Evolutionary conservation across 202 grass and related monocot genomes (phyloP).

Genomic region (Panicum hallii): DNA sequence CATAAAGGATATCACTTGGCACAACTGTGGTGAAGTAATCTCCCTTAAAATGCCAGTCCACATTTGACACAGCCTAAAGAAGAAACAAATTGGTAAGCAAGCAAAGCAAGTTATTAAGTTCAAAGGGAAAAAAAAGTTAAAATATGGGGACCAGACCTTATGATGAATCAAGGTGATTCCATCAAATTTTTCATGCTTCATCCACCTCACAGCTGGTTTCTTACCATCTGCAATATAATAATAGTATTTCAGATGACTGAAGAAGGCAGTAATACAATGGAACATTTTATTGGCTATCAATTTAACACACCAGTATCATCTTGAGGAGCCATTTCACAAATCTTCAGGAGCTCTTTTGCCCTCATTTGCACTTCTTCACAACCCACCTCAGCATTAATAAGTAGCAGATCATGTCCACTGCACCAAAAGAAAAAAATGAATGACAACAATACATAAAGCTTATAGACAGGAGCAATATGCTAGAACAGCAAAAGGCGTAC

Average conservation of each 20-base stretch:
- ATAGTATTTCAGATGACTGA: conserved; percentile 39
- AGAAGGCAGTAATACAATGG: conserved; percentile 8
- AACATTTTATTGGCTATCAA: conserved; percentile 29
- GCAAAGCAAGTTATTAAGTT: conserved; percentile 18
- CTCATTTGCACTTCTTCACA: conserved; percentile 75
- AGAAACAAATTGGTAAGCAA: conserved; percentile 39
- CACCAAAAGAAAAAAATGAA: conserved; percentile 37
- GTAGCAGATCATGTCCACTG: conserved; percentile 79
- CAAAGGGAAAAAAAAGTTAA: conserved; percentile 30
- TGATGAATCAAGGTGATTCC: conserved; percentile 81
- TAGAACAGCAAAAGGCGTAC: conserved; percentile 51
- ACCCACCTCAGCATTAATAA: conserved; percentile 81
- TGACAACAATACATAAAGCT: conserved; percentile 33
- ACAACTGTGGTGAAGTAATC: conserved; percentile 97
- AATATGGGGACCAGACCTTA: conserved; percentile 60
- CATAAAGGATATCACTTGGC: conserved; percentile 96
- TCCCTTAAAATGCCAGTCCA: conserved; percentile 99
- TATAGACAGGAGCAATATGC: conserved; percentile 12
- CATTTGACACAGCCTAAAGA: conserved; percentile 79
- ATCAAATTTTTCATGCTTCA: conserved; percentile 77
- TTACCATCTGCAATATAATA: conserved; percentile 67
- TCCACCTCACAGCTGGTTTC: conserved; percentile 82
- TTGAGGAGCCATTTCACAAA: conserved; percentile 52
- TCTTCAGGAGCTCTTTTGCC: conserved; percentile 64
- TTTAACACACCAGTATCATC: conserved; percentile 63